Conservation (phyloP, 495 filamentous ascomycete genomes). For the Cenococcum geophilum region DNA sequence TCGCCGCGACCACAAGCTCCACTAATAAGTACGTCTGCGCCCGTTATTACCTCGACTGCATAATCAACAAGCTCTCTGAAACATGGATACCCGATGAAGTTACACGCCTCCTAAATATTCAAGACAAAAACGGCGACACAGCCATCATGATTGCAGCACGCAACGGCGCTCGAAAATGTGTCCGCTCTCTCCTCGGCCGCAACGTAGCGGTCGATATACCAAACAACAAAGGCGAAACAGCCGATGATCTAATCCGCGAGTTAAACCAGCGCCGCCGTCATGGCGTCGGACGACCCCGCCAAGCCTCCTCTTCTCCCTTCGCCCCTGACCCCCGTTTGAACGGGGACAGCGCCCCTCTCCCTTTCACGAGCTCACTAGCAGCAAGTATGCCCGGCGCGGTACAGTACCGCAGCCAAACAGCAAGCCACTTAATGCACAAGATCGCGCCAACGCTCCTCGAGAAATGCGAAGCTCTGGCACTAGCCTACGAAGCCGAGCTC, state of each 20-base stretch:
- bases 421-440: slow-evolving; percentile 51
- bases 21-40: slow-evolving; percentile 75
- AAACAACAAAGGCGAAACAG: slow-evolving; percentile 72
- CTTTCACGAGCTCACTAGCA: slow-evolving; percentile 11
- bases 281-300: slow-evolving; percentile 43
- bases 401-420: slow-evolving; percentile 51
- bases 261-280: slow-evolving; percentile 46
- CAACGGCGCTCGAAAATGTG: slow-evolving; percentile 66
- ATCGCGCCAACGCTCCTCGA: slow-evolving; percentile 52
- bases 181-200: slow-evolving; percentile 62
- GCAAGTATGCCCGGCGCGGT: slow-evolving; percentile 35
- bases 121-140: slow-evolving; percentile 81
- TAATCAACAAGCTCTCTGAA: slow-evolving; percentile 78
- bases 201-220: slow-evolving; percentile 70
- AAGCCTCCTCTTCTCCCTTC: slow-evolving; percentile 58
- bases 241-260: slow-evolving; percentile 59
- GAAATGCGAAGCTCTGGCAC: slow-evolving; percentile 53
- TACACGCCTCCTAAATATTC: slow-evolving; percentile 60
- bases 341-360: slow-evolving; percentile 18
- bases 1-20: slow-evolving; percentile 72
- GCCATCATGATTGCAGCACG: slow-evolving; percentile 82
- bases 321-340: slow-evolving; percentile 43
- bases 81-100: slow-evolving; percentile 60
- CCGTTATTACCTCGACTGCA: slow-evolving; percentile 83
- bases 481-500: slow-evolving; percentile 54